Evolutionary conservation across 1,284 basidiomycete genomes (phyloP).

Genomic region (Moesziomyces sp.): DNA sequence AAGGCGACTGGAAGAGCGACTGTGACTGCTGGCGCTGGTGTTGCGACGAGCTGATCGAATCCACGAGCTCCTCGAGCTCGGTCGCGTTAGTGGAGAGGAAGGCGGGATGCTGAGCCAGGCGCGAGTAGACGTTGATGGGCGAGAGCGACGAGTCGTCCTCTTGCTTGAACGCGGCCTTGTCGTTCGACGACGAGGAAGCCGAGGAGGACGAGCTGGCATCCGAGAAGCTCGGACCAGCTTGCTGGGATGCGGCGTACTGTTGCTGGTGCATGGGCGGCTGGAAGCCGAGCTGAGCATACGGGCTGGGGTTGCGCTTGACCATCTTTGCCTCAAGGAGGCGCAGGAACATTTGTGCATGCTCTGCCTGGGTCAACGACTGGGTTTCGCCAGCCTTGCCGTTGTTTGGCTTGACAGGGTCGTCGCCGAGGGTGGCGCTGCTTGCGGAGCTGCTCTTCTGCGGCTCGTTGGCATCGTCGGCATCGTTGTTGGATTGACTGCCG

Average conservation of each 20-base stretch:
- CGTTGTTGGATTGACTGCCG: constrained; percentile 29
- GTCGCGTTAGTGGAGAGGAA: constrained; percentile 53
- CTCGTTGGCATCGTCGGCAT: constrained; percentile 9
- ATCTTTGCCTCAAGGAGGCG: constrained; percentile 54
- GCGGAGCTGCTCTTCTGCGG: constrained; percentile 15
- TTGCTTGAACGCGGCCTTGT: constrained; percentile 11
- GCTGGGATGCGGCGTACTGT: constrained; percentile 18
- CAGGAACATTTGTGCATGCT: constrained; percentile 54
- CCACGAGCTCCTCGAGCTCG: constrained; percentile 60
- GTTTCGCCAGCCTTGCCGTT: constrained; percentile 20
- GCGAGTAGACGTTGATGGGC: constrained; percentile 58
- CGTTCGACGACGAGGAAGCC: constrained; percentile 9
- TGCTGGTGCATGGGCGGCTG: constrained; percentile 50
- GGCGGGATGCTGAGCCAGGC: constrained; percentile 57
- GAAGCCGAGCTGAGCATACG: constrained; percentile 55
- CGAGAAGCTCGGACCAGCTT: constrained; percentile 26
- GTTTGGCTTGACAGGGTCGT: constrained; percentile 17
- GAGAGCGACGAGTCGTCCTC: constrained; percentile 40
- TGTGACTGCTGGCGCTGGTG: constrained; percentile 24
- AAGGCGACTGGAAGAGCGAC: constrained; percentile 21
- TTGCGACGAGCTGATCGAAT: constrained; percentile 41
- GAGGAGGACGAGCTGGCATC: constrained; percentile 30
- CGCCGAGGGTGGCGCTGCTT: not conserved
- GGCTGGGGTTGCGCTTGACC: constrained; percentile 39
- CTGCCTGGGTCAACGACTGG: constrained; percentile 39